A percentile compares a stretch with the other conserved stretches of the same genome.
Conservation (phyloP, 306 rosid genomes). For the Acacia crassicarpa region DNA sequence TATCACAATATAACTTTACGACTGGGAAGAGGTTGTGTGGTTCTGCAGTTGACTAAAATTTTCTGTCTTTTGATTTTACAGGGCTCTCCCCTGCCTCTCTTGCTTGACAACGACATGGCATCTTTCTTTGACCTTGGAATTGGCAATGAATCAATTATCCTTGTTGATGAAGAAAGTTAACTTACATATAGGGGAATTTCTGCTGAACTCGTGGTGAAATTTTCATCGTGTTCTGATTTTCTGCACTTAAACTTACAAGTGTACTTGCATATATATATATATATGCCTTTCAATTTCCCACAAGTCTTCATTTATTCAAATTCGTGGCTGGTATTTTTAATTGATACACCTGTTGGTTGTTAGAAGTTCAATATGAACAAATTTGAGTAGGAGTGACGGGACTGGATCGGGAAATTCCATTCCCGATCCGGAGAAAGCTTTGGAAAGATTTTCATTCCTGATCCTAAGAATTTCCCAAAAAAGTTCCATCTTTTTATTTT, state of each 20-base stretch:
- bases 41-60: neutral
- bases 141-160: constrained; percentile 68
- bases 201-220: constrained; percentile 19
- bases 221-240: constrained; percentile 15
- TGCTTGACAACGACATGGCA: constrained; percentile 76
- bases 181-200: neutral
- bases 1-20: neutral
- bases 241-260: constrained; percentile 9
- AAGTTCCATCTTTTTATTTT: no score
- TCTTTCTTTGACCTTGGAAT: constrained; percentile 71
- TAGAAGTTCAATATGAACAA: no score
- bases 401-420: no score
- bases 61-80: constrained; percentile 35
- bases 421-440: no score
- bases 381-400: no score
- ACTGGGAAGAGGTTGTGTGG: neutral
- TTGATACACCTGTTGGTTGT: no score
- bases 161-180: constrained; percentile 78
- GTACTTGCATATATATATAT: neutral
- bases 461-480: no score
- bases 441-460: no score
- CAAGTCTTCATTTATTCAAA: neutral
- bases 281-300: neutral
- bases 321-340: neutral
- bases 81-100: constrained; percentile 79